These are phyloP conservation scores for Solanum neorickii DNA, from an alignment of 257 asterid genomes.

Conservation along the genomic window DNA sequence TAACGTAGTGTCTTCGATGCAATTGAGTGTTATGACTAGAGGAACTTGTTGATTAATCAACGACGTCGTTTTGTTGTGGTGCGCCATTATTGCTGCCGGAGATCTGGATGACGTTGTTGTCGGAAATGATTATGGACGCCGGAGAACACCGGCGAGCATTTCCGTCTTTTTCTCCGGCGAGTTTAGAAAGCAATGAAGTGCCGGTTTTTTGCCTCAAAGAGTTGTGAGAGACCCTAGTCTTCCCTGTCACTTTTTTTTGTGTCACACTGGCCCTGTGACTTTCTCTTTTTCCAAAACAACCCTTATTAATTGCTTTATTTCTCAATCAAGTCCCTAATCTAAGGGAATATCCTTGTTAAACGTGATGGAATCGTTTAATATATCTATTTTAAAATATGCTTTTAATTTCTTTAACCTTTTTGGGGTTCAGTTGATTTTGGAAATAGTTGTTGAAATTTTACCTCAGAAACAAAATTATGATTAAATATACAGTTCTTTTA, in stretches of 20 bases:
- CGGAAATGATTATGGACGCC: background rate
- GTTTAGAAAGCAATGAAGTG: background rate
- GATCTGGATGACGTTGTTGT: constrained; percentile 18
- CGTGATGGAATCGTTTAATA: background rate
- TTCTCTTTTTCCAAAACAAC: background rate
- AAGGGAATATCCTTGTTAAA: background rate
- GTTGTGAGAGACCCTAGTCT: constrained; percentile 6
- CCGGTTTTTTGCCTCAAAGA: background rate
- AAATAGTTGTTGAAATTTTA: background rate
- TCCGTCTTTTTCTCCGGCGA: background rate
- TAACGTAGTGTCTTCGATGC: constrained; percentile 68
- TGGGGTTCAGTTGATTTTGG: background rate
- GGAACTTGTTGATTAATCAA: constrained; percentile 30
- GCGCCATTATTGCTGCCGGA: constrained; percentile 35
- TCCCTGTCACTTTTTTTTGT: background rate
- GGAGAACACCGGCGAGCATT: background rate
- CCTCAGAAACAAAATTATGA: background rate
- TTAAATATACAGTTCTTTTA: background rate
- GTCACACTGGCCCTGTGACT: background rate
- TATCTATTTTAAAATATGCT: background rate
- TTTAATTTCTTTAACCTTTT: background rate
- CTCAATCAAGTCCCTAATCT: background rate
- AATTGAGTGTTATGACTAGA: constrained; percentile 71
- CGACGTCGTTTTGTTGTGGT: constrained; percentile 14
- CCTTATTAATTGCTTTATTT: background rate